These are phyloP conservation scores for Asterophora parasitica DNA, from an alignment of 768 basidiomycete species.

Conservation along the genomic window DNA sequence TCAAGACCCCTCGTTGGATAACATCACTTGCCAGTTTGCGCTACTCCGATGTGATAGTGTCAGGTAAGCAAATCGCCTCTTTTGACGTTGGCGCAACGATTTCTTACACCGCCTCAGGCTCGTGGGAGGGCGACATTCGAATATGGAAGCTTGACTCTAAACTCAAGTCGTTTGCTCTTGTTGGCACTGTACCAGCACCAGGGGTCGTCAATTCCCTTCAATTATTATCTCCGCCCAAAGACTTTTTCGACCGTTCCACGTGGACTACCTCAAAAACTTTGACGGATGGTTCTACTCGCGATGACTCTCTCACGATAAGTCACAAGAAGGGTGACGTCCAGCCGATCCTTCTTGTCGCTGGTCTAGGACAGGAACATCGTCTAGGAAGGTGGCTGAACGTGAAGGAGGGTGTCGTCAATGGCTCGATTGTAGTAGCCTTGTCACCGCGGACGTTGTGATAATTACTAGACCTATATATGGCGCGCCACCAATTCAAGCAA, in stretches of 20 bases:
- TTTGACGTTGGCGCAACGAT: not conserved
- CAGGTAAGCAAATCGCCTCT: slow-evolving; percentile 45
- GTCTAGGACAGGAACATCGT: slow-evolving; percentile 83
- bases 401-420: slow-evolving; percentile 72
- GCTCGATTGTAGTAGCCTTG: slow-evolving; percentile 60
- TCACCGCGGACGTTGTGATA: slow-evolving; percentile 33
- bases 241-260: slow-evolving; percentile 34
- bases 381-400: slow-evolving; percentile 84
- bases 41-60: slow-evolving; percentile 88
- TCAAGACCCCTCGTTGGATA: slow-evolving; percentile 86
- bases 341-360: slow-evolving; percentile 65
- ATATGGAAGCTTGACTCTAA: slow-evolving; percentile 87
- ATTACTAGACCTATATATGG: not conserved
- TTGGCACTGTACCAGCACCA: slow-evolving; percentile 57
- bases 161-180: slow-evolving; percentile 68
- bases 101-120: slow-evolving; percentile 49
- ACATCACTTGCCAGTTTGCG: slow-evolving; percentile 76
- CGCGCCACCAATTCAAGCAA: not conserved
- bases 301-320: slow-evolving; percentile 8
- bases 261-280: slow-evolving; percentile 24
- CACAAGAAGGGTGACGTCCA: slow-evolving; percentile 16
- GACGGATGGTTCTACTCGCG: not conserved
- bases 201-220: slow-evolving; percentile 93
- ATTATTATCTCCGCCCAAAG: slow-evolving; percentile 52
- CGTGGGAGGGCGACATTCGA: slow-evolving; percentile 87